phyloP scores from a whole-genome alignment of 2,329 filamentous ascomycete species.

The Conoideocrella luteorostrata region DNA sequence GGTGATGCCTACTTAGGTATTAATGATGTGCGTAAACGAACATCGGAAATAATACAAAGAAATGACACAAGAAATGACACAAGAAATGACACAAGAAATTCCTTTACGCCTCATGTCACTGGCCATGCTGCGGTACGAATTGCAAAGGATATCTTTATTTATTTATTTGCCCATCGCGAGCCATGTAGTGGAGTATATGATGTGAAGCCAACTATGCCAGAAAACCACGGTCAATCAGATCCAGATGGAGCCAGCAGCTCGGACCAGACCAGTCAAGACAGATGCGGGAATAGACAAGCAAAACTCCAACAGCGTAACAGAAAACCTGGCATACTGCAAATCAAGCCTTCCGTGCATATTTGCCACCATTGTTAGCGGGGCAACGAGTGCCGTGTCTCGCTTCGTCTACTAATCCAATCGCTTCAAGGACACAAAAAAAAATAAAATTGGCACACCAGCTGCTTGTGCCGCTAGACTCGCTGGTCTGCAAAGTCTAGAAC shows the following conservation, averaged over 20 bases:
- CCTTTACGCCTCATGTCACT: too few relatives aligned
- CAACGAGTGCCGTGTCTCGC: neutral
- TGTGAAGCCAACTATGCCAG: slow-evolving; percentile 12
- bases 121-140: too few relatives aligned
- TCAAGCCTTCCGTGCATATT: neutral
- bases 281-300: slow-evolving; percentile 8
- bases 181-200: slow-evolving; percentile 2
- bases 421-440: neutral
- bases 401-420: neutral
- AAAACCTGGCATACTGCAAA: slow-evolving; percentile 1
- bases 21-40: too few relatives aligned
- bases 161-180: slow-evolving; percentile 20
- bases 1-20: too few relatives aligned
- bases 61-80: neutral
- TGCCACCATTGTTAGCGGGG: neutral
- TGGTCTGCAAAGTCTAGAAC: slow-evolving; percentile 81
- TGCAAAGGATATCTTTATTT: slow-evolving; percentile 26
- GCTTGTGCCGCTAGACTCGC: slow-evolving; percentile 41
- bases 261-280: slow-evolving; percentile 7
- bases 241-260: slow-evolving; percentile 20
- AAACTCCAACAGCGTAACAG: slow-evolving; percentile 6
- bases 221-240: slow-evolving; percentile 18
- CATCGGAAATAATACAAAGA: neutral
- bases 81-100: neutral
- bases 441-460: neutral